Evolutionary conservation across 2,329 filamentous ascomycete species (phyloP), one percentile per base, ranked within the genome.

Genomic region (Beauveria australis): DNA sequence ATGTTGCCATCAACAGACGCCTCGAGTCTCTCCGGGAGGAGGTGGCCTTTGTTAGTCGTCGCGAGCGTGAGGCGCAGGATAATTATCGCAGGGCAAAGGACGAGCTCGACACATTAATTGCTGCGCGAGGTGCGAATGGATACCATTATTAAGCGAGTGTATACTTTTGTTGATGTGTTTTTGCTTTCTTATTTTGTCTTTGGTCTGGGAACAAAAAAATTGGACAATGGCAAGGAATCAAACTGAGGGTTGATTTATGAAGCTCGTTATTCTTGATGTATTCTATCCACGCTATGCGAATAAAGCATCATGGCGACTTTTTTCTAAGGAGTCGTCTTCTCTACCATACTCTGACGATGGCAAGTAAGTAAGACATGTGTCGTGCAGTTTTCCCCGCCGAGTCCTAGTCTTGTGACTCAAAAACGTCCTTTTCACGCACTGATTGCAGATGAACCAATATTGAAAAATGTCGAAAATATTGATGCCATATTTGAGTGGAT

Each of bases 21-120:
- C 76, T 97, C 57, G 89, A 89, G 66, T 80, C 81, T 12, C 75
- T 97, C 61, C 84, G 92, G 55, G 88, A 89, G n/a, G 92, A 97
- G 72, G 92, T 96, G 24, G 82, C 80, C 7, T 90, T 89, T 67
- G 83, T 97, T 10, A 89, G 86, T 66, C 85, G 85, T 67, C 81
- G 93, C 64, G 93, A 97, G 77, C 81, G 92, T 62, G 91, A 97
- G 75, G 92, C 91, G 7, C 94, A 99, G 75, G 92, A 97, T 65
- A 72, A 88, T 68, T 99, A 94, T 71, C 83, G 89, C 67, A 78
- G 76, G 64, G 83, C 86, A 62, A 91, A 83, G 74, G 90, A 92
- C 52, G 94, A 97, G 78, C 73, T 97, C 66, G 84, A 87, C 53
- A 77, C 75, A 59, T 75, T 96, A 66, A 72, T 69, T 63, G 66